Base-by-base conservation (phyloP, 148 eudicot genomes). In the Cornus kousa region DNA sequence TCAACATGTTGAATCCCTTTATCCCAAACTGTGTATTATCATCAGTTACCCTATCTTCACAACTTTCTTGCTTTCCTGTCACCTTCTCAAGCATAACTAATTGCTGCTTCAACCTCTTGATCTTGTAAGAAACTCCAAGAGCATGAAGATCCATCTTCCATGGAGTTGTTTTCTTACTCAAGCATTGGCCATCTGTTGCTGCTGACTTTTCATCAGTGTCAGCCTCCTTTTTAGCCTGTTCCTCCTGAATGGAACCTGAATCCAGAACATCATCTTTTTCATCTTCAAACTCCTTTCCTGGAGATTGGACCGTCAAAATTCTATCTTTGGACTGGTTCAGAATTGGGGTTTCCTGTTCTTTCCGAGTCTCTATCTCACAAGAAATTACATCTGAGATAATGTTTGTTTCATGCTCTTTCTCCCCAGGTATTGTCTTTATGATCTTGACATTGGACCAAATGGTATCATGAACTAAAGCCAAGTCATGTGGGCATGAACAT, bases 111-210 rank as follows among this genome's bases (percentile, higher is more conserved):
- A 96, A 89, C 85, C 97, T 84, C 85, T 96, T 96, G 80, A 96
- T 90, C 85, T 96, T 96, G 87, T 88, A 96, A 60, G 95, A 88
- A 46, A 96, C 89, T 70, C 97, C 93, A 66, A 93, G 88, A 74
- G 98, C 93, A 79, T 94, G 93, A 81, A 96, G 81, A 72, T 93
- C 99, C 85, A 88, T 88, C 87, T 84, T 96, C 97, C 93, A 88
- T 16, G 85, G 57, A 40, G 67, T 81, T 17, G 23, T 80, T 24
- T 74, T 82, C 76, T 79, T 86, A 22, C 84, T 83, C 72, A 72
- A 77, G 37, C 78, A 69, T 53, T 83, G 72, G 40, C 74, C 79
- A 2, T 64, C 73, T 35, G 76, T 79, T 66, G 74, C 65, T 59
- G 83, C 65, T 59, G 83, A 80, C 59, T 83, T 87, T 75, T 82